Evolutionary conservation across 2,329 filamentous ascomycete genomes (phyloP).

Genomic region (Cladophialophora bantiana): DNA sequence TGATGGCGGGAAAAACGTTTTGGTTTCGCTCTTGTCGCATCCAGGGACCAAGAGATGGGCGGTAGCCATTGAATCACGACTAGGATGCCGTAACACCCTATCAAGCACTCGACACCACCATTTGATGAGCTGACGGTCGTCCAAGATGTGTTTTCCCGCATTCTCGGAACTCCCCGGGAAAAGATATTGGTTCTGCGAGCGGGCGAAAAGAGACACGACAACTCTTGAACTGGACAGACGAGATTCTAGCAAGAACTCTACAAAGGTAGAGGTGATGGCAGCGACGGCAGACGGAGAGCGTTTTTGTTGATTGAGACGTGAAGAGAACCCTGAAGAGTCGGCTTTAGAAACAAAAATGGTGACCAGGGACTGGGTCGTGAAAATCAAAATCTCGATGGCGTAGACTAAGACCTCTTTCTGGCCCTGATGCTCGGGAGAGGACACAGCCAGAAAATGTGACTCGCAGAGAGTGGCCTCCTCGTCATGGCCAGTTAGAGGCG

Average conservation of each 20-base stretch:
- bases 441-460: conserved; percentile 76
- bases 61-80: conserved; percentile 54
- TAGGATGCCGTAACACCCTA: conserved; percentile 65
- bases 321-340: conserved; percentile 89
- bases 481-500: conserved; percentile 73
- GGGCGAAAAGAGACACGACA: conserved; percentile 87
- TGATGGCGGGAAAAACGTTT: conserved; percentile 74
- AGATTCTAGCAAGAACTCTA: conserved; percentile 72
- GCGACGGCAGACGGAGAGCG: conserved; percentile 71
- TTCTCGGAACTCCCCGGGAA: conserved; percentile 93
- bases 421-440: conserved; percentile 44
- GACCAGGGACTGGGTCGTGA: conserved; percentile 78
- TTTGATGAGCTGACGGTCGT: conserved; percentile 85
- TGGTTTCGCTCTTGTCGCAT: conserved; percentile 79
- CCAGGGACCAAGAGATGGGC: conserved; percentile 89
- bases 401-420: conserved; percentile 69
- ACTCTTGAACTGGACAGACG: conserved; percentile 62
- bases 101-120: conserved; percentile 96
- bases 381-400: conserved; percentile 86
- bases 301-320: conserved; percentile 68
- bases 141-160: conserved; percentile 83
- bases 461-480: conserved; percentile 84
- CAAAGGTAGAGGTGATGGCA: conserved; percentile 74
- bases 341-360: conserved; percentile 96
- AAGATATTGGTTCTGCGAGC: conserved; percentile 90